Conservation (phyloP, 495 filamentous ascomycete species). For the Viridothelium virens region DNA sequence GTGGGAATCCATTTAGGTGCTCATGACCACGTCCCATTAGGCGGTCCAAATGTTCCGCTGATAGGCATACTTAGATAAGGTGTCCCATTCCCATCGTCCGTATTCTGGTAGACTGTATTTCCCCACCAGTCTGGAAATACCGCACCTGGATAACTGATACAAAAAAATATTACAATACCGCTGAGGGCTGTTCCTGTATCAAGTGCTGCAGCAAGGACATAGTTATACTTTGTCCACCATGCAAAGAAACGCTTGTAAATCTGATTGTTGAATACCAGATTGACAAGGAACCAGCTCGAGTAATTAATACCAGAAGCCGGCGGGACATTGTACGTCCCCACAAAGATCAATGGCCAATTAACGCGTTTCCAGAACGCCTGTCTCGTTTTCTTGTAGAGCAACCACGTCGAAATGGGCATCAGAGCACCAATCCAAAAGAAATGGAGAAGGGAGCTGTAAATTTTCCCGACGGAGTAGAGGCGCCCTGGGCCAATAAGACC, state of each 20-base stretch:
- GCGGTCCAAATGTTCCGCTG: constrained; percentile 1
- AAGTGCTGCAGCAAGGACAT: constrained; percentile 74
- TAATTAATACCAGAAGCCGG: constrained; percentile 82
- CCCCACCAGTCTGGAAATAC: constrained; percentile 31
- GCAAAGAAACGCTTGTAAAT: constrained; percentile 55
- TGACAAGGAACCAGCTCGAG: constrained; percentile 71
- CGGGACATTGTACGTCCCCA: constrained; percentile 70
- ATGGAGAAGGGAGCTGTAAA: constrained; percentile 65
- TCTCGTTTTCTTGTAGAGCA: constrained; percentile 44
- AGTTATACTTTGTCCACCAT: constrained; percentile 88
- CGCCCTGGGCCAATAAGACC: constrained; percentile 71
- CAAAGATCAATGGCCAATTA: constrained; percentile 65
- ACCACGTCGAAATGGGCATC: constrained; percentile 60
- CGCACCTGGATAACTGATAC: constrained; percentile 63
- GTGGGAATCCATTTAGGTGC: background rate
- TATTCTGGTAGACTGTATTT: constrained; percentile 14
- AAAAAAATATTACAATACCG: constrained; percentile 76
- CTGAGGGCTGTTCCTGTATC: constrained; percentile 75
- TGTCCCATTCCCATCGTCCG: constrained; percentile 12
- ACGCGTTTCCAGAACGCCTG: constrained; percentile 52
- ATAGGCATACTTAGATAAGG: constrained; percentile 5
- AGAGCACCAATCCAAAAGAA: constrained; percentile 69
- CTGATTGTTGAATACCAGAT: constrained; percentile 71
- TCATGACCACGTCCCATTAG: constrained; percentile 14
- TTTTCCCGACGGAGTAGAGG: constrained; percentile 66